phyloP scores from a whole-genome alignment of 2,329 filamentous ascomycete species.

The Sarocladiaceae sp. region DNA sequence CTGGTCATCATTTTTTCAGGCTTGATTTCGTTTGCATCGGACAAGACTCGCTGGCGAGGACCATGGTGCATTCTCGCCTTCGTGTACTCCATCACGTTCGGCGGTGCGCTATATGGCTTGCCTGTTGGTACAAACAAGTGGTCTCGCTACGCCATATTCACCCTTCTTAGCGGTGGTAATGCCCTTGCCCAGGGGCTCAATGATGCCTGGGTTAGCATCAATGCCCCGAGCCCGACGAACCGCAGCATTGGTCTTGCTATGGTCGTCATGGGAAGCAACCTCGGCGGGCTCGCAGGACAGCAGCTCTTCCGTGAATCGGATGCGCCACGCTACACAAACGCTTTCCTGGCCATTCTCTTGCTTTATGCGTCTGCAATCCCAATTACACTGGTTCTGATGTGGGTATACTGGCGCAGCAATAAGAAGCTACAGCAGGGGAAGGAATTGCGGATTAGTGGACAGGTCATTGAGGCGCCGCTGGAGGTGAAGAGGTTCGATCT shows the following conservation, averaged over 20 bases:
- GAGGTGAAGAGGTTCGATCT: not conserved
- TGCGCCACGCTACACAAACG: slow-evolving; percentile 15
- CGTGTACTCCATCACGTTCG: slow-evolving; percentile 19
- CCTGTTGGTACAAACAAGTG: slow-evolving; percentile 13
- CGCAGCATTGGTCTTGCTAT: slow-evolving; percentile 18
- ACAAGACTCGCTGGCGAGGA: slow-evolving; percentile 17
- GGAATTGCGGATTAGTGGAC: not conserved
- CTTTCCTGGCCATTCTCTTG: slow-evolving; percentile 16
- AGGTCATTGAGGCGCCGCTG: not conserved
- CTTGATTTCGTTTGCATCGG: slow-evolving; percentile 15
- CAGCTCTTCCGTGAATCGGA: slow-evolving; percentile 19
- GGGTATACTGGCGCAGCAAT: slow-evolving; percentile 19
- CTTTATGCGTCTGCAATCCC: slow-evolving; percentile 16
- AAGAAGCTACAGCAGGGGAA: slow-evolving; percentile 11
- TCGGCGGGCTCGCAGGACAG: slow-evolving; percentile 18
- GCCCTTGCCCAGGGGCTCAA: slow-evolving; percentile 18
- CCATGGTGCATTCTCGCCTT: slow-evolving; percentile 17
- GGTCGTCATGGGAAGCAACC: slow-evolving; percentile 21
- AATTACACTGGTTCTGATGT: slow-evolving; percentile 15
- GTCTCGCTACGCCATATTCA: slow-evolving; percentile 17
- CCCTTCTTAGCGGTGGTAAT: slow-evolving; percentile 17
- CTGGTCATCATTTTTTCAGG: slow-evolving; percentile 16
- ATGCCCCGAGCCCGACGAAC: slow-evolving; percentile 13
- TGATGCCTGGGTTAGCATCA: slow-evolving; percentile 20
- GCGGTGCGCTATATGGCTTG: slow-evolving; percentile 13